Conservation (phyloP, 345 rosid genomes). For the Citrus trifoliata region DNA sequence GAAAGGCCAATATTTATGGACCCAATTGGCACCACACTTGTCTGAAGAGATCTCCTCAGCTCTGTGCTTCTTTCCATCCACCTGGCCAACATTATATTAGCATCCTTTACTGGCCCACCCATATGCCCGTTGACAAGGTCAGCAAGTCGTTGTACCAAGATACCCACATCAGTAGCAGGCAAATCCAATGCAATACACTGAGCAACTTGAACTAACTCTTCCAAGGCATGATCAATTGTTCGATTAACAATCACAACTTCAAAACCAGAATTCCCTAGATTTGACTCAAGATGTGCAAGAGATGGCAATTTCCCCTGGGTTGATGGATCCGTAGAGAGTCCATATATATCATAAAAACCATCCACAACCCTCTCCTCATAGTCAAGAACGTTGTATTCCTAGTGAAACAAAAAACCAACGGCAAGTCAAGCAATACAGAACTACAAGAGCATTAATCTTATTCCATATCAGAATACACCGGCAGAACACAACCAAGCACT, state of each 20-base stretch:
- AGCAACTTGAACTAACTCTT: conserved; percentile 79
- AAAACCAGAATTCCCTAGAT: conserved; percentile 59
- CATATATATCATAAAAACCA: conserved; percentile 87
- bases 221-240: conserved; percentile 64
- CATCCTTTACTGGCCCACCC: conserved; percentile 98
- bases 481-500: not conserved
- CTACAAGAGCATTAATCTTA: not conserved
- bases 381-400: conserved; percentile 96
- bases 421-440: conserved; percentile 16
- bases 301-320: conserved; percentile 83
- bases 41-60: conserved; percentile 70
- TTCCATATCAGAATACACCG: not conserved
- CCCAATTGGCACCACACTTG: conserved; percentile 88
- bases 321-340: conserved; percentile 55
- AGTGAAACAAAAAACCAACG: conserved; percentile 15
- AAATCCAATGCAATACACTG: conserved; percentile 77
- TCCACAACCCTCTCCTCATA: conserved; percentile 93
- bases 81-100: conserved; percentile 66
- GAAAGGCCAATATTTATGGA: conserved; percentile 83
- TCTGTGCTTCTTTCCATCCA: conserved; percentile 90
- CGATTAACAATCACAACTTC: conserved; percentile 84
- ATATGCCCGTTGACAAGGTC: conserved; percentile 94
- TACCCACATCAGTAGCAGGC: conserved; percentile 56
- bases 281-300: conserved; percentile 75
- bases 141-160: conserved; percentile 78